Base-by-base conservation (phyloP, 2,329 filamentous ascomycete species). In the Claviceps quebecensis region DNA sequence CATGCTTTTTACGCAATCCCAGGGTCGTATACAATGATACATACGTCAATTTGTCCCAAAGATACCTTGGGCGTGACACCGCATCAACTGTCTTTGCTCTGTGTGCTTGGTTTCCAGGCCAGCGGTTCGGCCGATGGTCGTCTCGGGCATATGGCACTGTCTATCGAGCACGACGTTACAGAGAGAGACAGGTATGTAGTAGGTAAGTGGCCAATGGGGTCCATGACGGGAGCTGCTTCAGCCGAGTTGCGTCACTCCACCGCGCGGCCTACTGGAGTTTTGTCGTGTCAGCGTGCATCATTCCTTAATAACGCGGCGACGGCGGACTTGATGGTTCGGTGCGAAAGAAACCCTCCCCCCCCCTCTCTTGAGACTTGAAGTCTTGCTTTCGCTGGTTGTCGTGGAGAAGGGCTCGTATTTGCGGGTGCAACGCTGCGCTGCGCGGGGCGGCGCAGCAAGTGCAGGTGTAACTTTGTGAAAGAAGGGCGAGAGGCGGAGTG, bases 351-450 rank as follows among this genome's bases (percentile, higher is more conserved):
- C 26, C 8, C 23, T 23, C 5, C 23, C 23, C 1, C 26, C 26
- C 7, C 26, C 26, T 9, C 8, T 29, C 23, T 26, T 29, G 26
- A 29, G 26, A 29, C 26, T 29, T 29, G 26, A 29, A 8, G 9
- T 29, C 26, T 29, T 29, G 26, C 8, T 29, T 29, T 29, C 26
- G 8, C 26, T 29, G 26, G 26, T 9, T 29, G 26, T 9, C 26
- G 26, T 29, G 26, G 8, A 29, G 26, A 29, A 29, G 26, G 26
- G 36, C 41, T 49, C 46, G 41, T 54, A 52, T 52, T 50, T 48
- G 51, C 51, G 45, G 41, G 45, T 47, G 51, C 51, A 38, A 51
- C 51, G 43, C 51, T 53, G 44, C 46, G 19, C 26, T 29, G 26
- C 26, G 26, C 26, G 26, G 26, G 26, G 26, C 26, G 26, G 26